Conservation (phyloP, 2,329 filamentous ascomycete species). For the Chrysoporthe puriensis region DNA sequence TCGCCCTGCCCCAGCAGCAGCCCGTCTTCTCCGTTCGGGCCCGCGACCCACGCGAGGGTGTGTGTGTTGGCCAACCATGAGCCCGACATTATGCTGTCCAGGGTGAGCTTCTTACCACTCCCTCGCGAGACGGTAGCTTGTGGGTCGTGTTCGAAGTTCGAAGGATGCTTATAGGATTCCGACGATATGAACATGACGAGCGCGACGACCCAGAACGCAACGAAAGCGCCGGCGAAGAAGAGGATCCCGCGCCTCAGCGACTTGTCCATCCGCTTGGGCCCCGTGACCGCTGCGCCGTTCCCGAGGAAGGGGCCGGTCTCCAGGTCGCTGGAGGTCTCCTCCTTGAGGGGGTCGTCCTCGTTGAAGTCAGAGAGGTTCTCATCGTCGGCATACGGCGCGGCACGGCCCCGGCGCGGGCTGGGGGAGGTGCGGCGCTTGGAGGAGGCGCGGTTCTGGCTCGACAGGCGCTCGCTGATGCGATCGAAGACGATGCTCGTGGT, state of each 20-base stretch:
- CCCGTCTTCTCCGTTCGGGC: conserved; percentile 78
- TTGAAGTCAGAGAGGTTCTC: conserved; percentile 43
- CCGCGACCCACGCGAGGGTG: conserved; percentile 76
- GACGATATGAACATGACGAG: conserved; percentile 68
- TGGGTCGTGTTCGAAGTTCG: conserved; percentile 68
- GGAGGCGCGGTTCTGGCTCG: conserved; percentile 30
- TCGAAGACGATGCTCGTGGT: conserved; percentile 85
- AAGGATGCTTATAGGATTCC: conserved; percentile 68
- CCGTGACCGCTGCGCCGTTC: conserved; percentile 39
- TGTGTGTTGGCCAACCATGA: conserved; percentile 67
- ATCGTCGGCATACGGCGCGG: conserved; percentile 32
- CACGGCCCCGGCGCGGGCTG: conserved; percentile 22
- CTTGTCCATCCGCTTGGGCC: conserved; percentile 64
- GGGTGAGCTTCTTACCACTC: conserved; percentile 71
- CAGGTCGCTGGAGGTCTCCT: conserved; percentile 48
- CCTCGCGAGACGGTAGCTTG: conserved; percentile 63
- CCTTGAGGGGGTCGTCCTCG: conserved; percentile 52
- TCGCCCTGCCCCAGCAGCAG: conserved; percentile 75
- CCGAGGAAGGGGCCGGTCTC: conserved; percentile 60
- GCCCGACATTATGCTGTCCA: conserved; percentile 71
- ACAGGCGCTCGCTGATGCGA: conserved; percentile 64
- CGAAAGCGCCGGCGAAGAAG: conserved; percentile 62
- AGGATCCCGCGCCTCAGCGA: conserved; percentile 66
- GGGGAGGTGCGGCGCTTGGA: conserved; percentile 29
- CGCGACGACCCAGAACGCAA: conserved; percentile 70